phyloP scores from a whole-genome alignment of 495 filamentous ascomycete species.

The Penicillium roqueforti region DNA sequence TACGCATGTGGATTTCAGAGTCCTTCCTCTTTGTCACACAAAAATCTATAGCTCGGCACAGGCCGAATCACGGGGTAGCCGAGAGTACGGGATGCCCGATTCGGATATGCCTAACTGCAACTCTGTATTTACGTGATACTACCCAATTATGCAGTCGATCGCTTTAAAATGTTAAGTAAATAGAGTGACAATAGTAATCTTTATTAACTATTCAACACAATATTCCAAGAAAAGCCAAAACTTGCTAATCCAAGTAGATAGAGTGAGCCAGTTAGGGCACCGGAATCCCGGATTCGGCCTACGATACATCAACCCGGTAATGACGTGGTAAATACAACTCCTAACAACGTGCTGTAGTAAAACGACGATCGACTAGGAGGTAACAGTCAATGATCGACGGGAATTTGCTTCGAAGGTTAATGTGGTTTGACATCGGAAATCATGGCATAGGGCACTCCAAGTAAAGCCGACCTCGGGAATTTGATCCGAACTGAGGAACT shows the following conservation, averaged over 20 bases:
- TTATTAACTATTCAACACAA: no score
- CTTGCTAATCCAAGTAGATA: background rate
- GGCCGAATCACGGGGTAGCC: no score
- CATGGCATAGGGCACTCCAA: no score
- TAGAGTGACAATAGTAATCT: no score
- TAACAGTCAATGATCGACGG: background rate
- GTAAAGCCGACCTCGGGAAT: background rate
- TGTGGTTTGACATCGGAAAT: background rate
- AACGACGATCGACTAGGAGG: background rate
- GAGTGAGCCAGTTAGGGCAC: background rate
- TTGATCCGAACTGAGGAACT: constrained; percentile 7
- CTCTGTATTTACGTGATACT: no score
- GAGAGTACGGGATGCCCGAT: no score
- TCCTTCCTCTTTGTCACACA: background rate
- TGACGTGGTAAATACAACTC: background rate
- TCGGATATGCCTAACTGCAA: no score
- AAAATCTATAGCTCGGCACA: no score
- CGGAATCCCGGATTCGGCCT: background rate
- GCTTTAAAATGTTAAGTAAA: no score
- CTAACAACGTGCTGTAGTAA: background rate
- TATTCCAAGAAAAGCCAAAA: no score
- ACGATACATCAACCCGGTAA: background rate
- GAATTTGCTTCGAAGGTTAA: background rate
- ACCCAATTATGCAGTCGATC: no score
- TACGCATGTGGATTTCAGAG: background rate